Conservation (phyloP, 306 rosid genomes). For the Trifolium dubium region DNA sequence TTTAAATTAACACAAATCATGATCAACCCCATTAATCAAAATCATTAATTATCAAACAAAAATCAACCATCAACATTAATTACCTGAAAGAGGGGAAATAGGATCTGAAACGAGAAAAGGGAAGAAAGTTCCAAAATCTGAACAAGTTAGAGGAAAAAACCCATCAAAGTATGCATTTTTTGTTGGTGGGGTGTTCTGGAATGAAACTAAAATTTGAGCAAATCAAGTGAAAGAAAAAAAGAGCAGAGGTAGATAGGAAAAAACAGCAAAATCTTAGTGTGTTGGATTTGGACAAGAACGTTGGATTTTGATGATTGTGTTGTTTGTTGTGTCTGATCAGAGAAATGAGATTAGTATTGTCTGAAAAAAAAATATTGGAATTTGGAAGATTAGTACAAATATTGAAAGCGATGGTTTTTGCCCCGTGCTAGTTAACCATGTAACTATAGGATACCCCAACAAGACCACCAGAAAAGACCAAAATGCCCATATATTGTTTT, state of each 20-base stretch:
- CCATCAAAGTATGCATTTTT: conserved; percentile 31
- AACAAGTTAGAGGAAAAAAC: conserved; percentile 26
- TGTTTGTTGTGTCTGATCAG: conserved; percentile 22
- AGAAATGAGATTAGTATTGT: conserved; percentile 3
- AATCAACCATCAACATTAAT: neutral
- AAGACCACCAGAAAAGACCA: too few species aligned
- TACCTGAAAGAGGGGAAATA: conserved; percentile 38
- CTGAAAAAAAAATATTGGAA: neutral
- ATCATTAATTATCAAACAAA: neutral
- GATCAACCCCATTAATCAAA: conserved; percentile 30
- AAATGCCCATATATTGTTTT: too few species aligned
- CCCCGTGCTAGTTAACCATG: too few species aligned
- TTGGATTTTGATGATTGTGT: conserved; percentile 30
- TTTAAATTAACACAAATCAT: conserved; percentile 9
- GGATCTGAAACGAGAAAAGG: conserved; percentile 9
- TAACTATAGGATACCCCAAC: too few species aligned
- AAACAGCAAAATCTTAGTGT: neutral
- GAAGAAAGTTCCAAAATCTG: neutral
- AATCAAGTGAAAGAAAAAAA: conserved; percentile 13
- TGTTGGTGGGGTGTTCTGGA: conserved; percentile 5
- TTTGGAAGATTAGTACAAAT: neutral
- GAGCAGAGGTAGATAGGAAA: neutral
- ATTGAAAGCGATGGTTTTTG: conserved; percentile 11
- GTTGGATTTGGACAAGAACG: conserved; percentile 29
- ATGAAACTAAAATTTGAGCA: conserved; percentile 7